These are phyloP conservation scores for Pseudogymnoascus sp. DNA, from an alignment of 2,329 filamentous ascomycete species.

Conservation along the genomic window DNA sequence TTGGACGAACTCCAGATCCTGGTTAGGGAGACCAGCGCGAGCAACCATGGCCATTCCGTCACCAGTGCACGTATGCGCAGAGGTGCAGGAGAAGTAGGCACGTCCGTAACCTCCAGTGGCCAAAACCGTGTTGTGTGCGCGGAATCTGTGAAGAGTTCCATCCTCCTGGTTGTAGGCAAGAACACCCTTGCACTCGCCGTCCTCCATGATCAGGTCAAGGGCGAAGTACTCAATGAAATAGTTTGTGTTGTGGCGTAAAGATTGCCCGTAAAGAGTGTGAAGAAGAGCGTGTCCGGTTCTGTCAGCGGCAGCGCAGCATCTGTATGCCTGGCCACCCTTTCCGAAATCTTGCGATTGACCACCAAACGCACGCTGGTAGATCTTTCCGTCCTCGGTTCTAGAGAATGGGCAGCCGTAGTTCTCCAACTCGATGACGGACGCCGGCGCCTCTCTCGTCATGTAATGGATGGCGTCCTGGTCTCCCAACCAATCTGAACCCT, in stretches of 20 bases:
- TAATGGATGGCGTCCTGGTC: constrained; percentile 98
- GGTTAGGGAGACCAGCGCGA: constrained; percentile 93
- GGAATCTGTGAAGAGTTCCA: constrained; percentile 93
- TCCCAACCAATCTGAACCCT: constrained; percentile 94
- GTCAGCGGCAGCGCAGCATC: constrained; percentile 93
- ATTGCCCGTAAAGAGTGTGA: constrained; percentile 97
- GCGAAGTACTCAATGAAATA: constrained; percentile 99
- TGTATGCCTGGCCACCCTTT: constrained; percentile 96
- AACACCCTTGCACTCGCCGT: constrained; percentile 92
- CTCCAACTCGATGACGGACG: constrained; percentile 88
- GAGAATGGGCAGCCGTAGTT: constrained; percentile 97
- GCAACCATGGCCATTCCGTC: constrained; percentile 99
- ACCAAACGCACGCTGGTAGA: constrained; percentile 98
- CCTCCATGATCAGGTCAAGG: constrained; percentile 94
- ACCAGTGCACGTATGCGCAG: constrained; percentile 96
- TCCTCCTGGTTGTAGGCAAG: constrained; percentile 98
- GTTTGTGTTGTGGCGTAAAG: constrained; percentile 94
- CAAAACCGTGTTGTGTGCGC: constrained; percentile 91
- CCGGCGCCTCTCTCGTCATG: constrained; percentile 92
- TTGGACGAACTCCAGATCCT: constrained; percentile 99
- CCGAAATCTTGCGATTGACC: constrained; percentile 92
- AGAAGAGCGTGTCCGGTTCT: constrained; percentile 95
- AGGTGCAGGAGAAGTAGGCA: constrained; percentile 97
- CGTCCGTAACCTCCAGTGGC: constrained; percentile 97
- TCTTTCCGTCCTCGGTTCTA: constrained; percentile 91